Evolutionary conservation across 148 eudicot species (phyloP).

Genomic region (Rhododendron williamsianum): DNA sequence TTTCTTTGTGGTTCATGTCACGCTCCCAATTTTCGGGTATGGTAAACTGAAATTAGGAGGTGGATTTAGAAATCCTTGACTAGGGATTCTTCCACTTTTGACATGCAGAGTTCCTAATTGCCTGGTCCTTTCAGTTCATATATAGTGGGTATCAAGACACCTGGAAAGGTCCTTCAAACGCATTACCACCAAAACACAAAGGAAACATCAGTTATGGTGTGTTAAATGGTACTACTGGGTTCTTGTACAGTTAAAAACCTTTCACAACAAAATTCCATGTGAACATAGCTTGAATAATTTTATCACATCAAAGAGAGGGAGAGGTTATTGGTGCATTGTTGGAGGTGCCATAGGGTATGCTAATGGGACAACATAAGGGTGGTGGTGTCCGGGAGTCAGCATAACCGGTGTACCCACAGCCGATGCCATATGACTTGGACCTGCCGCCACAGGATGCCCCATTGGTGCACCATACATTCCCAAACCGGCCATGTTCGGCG

Average conservation of each 20-base stretch:
- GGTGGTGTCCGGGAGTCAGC: slow-evolving; percentile 60
- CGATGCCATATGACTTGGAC: slow-evolving; percentile 55
- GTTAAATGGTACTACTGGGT: background rate
- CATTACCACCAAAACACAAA: background rate
- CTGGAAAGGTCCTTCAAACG: background rate
- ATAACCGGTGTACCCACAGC: slow-evolving; percentile 87
- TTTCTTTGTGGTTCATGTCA: background rate
- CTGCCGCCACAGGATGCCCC: slow-evolving; percentile 61
- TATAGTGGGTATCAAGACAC: background rate
- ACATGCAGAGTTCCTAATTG: background rate
- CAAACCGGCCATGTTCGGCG: slow-evolving; percentile 43
- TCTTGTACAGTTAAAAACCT: background rate
- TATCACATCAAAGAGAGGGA: background rate
- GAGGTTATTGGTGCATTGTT: slow-evolving; percentile 59
- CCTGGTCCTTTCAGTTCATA: background rate
- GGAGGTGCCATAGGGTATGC: slow-evolving; percentile 81
- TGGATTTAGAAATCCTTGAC: background rate
- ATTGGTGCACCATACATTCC: slow-evolving; percentile 80
- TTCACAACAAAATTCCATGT: background rate
- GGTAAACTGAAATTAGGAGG: background rate
- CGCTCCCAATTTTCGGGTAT: background rate
- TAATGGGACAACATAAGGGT: slow-evolving; percentile 57
- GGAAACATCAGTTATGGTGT: background rate
- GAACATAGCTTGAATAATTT: background rate
- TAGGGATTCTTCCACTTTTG: background rate